Base-by-base conservation (phyloP, 371 early-diverging fungal species). In the Blakeslea trispora region DNA sequence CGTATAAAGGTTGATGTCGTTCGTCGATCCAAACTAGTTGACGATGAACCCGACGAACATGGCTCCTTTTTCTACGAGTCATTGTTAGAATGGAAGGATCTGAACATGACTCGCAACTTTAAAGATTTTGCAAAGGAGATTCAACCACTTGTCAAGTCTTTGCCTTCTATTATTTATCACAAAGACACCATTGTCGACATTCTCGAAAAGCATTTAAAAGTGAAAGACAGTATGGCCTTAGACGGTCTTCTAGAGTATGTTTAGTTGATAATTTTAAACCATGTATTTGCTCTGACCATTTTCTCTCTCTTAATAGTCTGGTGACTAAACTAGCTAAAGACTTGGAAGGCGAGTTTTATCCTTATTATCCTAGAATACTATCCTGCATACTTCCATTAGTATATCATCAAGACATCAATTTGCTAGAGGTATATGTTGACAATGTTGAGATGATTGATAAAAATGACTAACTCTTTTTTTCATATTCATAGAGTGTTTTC, bases 111-210 rank as follows among this genome's bases (percentile, higher is more conserved):
- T 1, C 78, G 79, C 28, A 81, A 91, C 24, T 97, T 92, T 68
- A 78, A 79, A 10, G 73, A 70, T 11, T 93, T 96, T 63, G 58
- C 66, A 14, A 68, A 74, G 21, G 88, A 91, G 17, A 81, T 94
- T 35, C 64, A 69, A 34, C 77, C 79, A 17, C 77, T 83, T 53
- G 75, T 85, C 48, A 82, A 87, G 68, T 89, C 93, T 4, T 69
- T 98, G 19, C 86, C 92, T 39, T 89, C 93, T 57, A 81, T 98
- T 37, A 74, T 97, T 11, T 89, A 92, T 60, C 94, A 97, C 68
- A 93, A 96, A 69, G 86, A 89, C 0, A 68, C 75, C 28, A 87
- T 98, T 31, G 79, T 90, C 2, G 74, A 79, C 4, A 59, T 84
- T 21, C 56, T 97, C 24, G 77, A 91, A 50, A 74, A 81, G 48